These are phyloP conservation scores for Lactarius sanguifluus DNA, from an alignment of 768 basidiomycete genomes.

Conservation along the genomic window DNA sequence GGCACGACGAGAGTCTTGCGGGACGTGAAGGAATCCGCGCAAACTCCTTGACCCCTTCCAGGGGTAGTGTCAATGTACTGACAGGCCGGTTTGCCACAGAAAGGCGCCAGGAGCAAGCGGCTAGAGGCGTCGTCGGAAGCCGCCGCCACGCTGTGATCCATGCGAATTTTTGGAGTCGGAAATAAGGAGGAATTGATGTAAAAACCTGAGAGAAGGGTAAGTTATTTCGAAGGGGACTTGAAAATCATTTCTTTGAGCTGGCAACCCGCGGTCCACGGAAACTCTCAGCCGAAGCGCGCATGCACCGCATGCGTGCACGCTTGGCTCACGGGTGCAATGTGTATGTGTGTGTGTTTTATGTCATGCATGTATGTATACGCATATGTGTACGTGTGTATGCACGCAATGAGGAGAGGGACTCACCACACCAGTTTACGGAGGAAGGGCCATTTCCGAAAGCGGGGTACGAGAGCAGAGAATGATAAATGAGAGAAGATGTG, in stretches of 20 bases:
- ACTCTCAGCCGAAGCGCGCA: constrained; percentile 3
- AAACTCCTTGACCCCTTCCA: constrained; percentile 70
- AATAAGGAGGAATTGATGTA: constrained; percentile 71
- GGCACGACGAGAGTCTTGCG: constrained; percentile 61
- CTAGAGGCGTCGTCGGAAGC: constrained; percentile 17
- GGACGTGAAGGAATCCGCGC: constrained; percentile 71
- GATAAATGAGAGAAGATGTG: constrained; percentile 77
- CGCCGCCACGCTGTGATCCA: constrained; percentile 1
- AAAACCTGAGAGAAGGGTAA: constrained; percentile 59
- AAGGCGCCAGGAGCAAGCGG: constrained; percentile 72
- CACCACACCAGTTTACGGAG: constrained; percentile 93
- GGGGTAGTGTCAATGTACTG: constrained; percentile 66
- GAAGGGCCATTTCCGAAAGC: constrained; percentile 63
- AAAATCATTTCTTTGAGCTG: constrained; percentile 17
- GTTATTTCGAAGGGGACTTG: constrained; percentile 35
- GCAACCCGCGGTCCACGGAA: constrained; percentile 29
- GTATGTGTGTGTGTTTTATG: not conserved
- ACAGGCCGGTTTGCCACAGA: constrained; percentile 91
- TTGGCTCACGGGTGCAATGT: not conserved
- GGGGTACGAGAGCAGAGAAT: constrained; percentile 67
- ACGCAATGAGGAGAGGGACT: constrained; percentile 36
- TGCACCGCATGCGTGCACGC: not conserved
- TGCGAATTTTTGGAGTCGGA: constrained; percentile 44
- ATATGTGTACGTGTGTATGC: not conserved
- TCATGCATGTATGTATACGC: not conserved